phyloP scores from a whole-genome alignment of 2,329 filamentous ascomycete genomes.

The Dothistroma pini region DNA sequence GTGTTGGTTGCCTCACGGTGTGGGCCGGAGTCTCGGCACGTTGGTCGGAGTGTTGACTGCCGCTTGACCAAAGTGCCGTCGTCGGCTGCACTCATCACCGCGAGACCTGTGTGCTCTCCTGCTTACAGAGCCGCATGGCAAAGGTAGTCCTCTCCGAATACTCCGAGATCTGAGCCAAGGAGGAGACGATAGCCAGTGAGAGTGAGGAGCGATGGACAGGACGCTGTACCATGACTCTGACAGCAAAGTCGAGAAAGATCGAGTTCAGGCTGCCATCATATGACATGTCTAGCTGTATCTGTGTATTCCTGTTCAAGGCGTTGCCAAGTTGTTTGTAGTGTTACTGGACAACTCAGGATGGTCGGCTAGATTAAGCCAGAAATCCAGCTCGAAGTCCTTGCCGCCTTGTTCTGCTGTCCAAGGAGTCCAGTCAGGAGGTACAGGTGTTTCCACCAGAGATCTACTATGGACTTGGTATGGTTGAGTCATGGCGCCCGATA shows the following conservation, averaged over 20 bases:
- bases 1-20: background rate
- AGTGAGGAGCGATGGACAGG: no score
- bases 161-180: no score
- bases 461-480: slow-evolving; percentile 8
- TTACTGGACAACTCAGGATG: slow-evolving; percentile 26
- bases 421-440: slow-evolving; percentile 11
- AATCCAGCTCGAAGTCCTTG: slow-evolving; percentile 32
- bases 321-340: slow-evolving; percentile 2
- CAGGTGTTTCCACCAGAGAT: background rate
- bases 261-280: no score
- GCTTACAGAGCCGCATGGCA: no score
- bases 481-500: slow-evolving; percentile 9
- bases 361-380: slow-evolving; percentile 33
- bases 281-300: no score
- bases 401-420: slow-evolving; percentile 15
- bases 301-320: background rate
- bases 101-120: background rate
- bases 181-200: no score
- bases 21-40: background rate
- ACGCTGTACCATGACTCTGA: no score
- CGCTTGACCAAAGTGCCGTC: background rate
- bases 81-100: background rate
- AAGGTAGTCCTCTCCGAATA: no score
- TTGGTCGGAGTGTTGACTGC: background rate
- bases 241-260: background rate